Base-by-base conservation (phyloP, 495 filamentous ascomycete genomes). In the Copromyces sp. region DNA sequence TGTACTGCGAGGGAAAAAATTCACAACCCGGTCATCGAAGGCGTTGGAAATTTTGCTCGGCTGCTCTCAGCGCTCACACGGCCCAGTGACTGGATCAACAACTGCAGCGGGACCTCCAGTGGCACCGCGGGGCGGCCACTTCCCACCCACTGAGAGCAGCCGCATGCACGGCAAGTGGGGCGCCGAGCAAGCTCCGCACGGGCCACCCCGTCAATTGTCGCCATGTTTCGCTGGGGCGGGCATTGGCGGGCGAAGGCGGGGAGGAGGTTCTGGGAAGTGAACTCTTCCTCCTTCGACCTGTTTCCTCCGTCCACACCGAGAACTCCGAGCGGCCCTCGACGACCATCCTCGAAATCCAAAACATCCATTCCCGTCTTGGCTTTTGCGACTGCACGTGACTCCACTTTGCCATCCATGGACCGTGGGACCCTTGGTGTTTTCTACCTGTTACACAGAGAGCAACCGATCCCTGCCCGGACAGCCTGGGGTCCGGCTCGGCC, bases 1-100 rank as follows among this genome's bases (percentile, higher is more conserved):
- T 75, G 74, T 71, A 73, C 68, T 42, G 72, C 61, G 32, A 61
- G 74, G 73, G 70, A 75, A 75, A 80, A 79, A 81, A 89, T 90
- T 86, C 69, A 70, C 69, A 75, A 73, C 73, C 73, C 65, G 74
- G 74, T 75, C 75, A 77, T 80, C 78, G 78, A 80, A 81, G 69
- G 68, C 72, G 74, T 73, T 77, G 68, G 77, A 79, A 81, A 77
- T 78, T 78, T 80, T 70, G 78, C 77, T 73, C 53, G 53, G 53
- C 53, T 65, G 53, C 53, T 65, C 53, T 61, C 53, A 61, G 29
- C 53, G 24, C 53, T 12, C 53, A 61, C 53, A 61, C 53, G 29
- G 53, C 53, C 11, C 53, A 61, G 53, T 35, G 53, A 61, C 53
- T 61, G 53, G 53, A 61, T 61, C 53, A 61, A 8, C 29, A 3